These are phyloP conservation scores for Chionographis japonica DNA, from an alignment of 106 monocot genomes.

Conservation along the genomic window DNA sequence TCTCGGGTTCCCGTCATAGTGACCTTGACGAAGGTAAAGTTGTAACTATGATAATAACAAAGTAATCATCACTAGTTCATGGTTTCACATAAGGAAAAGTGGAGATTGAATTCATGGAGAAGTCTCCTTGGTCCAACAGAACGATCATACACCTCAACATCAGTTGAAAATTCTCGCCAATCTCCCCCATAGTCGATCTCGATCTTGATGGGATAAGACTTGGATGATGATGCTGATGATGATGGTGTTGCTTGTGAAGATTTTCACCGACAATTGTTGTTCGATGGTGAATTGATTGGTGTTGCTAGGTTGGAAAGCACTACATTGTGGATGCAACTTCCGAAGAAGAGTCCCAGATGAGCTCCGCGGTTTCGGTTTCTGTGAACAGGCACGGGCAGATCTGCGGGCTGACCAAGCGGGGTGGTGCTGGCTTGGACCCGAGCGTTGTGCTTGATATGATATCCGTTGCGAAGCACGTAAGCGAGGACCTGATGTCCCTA, in stretches of 20 bases:
- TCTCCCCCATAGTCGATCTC: no score
- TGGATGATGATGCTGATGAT: no score
- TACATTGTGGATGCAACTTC: slow-evolving; percentile 93
- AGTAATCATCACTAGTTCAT: no score
- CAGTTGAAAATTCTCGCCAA: no score
- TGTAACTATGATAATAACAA: no score
- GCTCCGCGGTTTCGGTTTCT: slow-evolving; percentile 83
- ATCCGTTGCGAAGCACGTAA: slow-evolving; percentile 69
- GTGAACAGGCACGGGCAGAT: slow-evolving; percentile 78
- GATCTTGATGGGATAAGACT: no score
- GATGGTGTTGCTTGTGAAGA: neutral
- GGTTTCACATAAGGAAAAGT: no score
- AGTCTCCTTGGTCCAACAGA: no score
- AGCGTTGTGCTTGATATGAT: slow-evolving; percentile 87
- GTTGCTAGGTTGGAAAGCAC: slow-evolving; percentile 66
- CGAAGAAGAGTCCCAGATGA: slow-evolving; percentile 98
- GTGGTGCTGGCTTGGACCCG: slow-evolving; percentile 78
- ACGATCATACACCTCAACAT: no score
- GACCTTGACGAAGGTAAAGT: slow-evolving; percentile 81
- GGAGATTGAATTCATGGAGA: no score
- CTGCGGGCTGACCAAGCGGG: slow-evolving; percentile 77
- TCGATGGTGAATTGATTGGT: neutral
- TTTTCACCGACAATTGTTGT: neutral
- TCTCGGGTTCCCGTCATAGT: slow-evolving; percentile 72
- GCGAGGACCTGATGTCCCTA: slow-evolving; percentile 42